Base-by-base conservation (phyloP, 352 stramenopile genomes). In the Phytophthora syringae region DNA sequence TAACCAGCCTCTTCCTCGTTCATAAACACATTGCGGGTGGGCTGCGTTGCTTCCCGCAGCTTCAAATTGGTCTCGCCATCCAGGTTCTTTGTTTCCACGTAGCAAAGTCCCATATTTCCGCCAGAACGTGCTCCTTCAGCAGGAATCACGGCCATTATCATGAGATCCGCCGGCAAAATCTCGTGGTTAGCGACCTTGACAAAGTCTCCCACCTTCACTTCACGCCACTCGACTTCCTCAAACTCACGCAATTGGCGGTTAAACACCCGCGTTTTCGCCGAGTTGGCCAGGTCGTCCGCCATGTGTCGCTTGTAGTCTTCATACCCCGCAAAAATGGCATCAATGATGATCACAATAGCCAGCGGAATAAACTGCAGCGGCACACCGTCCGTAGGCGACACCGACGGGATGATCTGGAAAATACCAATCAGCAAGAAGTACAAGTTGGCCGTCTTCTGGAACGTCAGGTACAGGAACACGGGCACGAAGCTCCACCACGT, bases 401-500 rank as follows among this genome's bases (percentile, higher is more conserved):
- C 87, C 5, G 80, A 74, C 1, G 88, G 88, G 56, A 95, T 92
- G 73, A 94, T 82, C 67, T 96, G 86, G 65, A 96, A 90, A 44
- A 96, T 90, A n/a, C 85, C 86, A 56, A 96, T 94, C 12, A 93
- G 72, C 34, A 96, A 52, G 55, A 96, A 96, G 63, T 96, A 96
- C 56, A 96, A 45, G 60, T 96, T 95, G 22, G 89, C 89, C 0
- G 84, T 94, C 76, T 95, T 95, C 68, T 91, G 82, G 72, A 96
- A 96, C 32, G 84, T 93, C 32, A 93, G 53, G 47, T 93, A 95
- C 18, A 96, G 64, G 45, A 96, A 96, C 39, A 96, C 84, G 0
- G 89, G 89, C 21, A 92, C 74, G 61, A 96, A 95, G 60, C 79
- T 94, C 87, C 87, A 96, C 86, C 84, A 94, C 59, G 88, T 94